Conservation (phyloP, 2,329 filamentous ascomycete genomes). For the Fusarium proliferatum region DNA sequence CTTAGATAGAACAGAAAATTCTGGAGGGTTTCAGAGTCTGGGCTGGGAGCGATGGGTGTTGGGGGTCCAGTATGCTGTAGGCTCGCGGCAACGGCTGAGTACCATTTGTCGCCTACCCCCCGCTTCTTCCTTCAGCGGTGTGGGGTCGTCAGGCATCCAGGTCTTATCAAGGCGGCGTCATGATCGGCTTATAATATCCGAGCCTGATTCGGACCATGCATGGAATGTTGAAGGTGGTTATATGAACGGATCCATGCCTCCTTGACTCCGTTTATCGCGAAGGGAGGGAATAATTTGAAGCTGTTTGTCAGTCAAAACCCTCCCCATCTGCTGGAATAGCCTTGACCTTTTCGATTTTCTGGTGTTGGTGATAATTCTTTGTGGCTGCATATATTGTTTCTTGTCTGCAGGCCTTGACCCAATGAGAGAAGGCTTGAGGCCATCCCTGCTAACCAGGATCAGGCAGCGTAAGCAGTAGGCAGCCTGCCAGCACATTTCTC, state of each 20-base stretch:
- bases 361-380: not conserved
- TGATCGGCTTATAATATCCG: fast-evolving
- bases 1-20: not conserved
- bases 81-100: not conserved
- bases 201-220: not conserved
- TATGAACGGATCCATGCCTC: not conserved
- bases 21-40: fast-evolving
- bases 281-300: fast-evolving
- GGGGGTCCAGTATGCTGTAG: fast-evolving
- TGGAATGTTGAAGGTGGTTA: too few species aligned
- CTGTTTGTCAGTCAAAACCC: not conserved
- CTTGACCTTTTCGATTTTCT: fast-evolving
- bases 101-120: not conserved
- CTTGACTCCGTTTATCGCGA: not conserved
- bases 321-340: fast-evolving
- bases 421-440: not conserved
- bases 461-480: fast-evolving
- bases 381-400: not conserved
- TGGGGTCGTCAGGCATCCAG: not conserved
- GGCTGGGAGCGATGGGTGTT: fast-evolving
- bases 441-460: not conserved
- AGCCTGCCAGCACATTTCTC: not conserved
- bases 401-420: not conserved
- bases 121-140: not conserved
- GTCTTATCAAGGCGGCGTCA: fast-evolving